phyloP scores from a whole-genome alignment of 164 flowering plant genomes.

The Vitis rupestris region DNA sequence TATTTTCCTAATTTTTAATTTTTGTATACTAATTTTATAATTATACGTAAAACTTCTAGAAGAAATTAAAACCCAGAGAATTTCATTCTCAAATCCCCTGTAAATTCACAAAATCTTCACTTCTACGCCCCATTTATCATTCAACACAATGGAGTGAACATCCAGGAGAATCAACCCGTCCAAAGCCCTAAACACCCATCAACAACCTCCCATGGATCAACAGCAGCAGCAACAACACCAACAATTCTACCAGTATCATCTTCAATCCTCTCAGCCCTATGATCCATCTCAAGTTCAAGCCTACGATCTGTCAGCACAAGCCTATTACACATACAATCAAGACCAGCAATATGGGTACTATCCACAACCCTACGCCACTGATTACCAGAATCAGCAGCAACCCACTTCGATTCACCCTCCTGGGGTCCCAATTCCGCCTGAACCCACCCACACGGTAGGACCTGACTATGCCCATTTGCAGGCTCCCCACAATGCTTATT shows the following conservation, averaged over 20 bases:
- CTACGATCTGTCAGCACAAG: slow-evolving; percentile 20
- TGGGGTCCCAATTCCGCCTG: slow-evolving; percentile 29
- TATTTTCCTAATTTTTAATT: too few relatives aligned
- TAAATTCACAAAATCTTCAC: too few relatives aligned
- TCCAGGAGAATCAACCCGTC: too few relatives aligned
- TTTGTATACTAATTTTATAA: too few relatives aligned
- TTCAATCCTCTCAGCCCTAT: slow-evolving; percentile 17
- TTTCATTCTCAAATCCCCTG: too few relatives aligned
- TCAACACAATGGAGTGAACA: too few relatives aligned
- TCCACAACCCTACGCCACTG: slow-evolving; percentile 13
- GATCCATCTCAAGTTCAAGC: slow-evolving; percentile 31
- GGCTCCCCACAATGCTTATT: slow-evolving; percentile 9
- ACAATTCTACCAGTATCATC: slow-evolving; percentile 20
- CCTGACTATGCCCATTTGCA: slow-evolving; percentile 12
- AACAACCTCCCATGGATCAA: slow-evolving; percentile 12
- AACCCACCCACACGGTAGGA: background rate
- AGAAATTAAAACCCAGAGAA: too few relatives aligned
- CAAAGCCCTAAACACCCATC: too few relatives aligned
- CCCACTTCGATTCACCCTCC: slow-evolving; percentile 38
- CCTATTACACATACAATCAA: slow-evolving; percentile 24
- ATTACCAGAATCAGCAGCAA: slow-evolving; percentile 19
- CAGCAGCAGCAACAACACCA: slow-evolving; percentile 18
- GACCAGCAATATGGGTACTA: slow-evolving; percentile 33
- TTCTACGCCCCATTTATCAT: too few relatives aligned
- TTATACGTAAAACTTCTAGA: too few relatives aligned